Percentiles rank a stretch among this genome's conserved stretches.
phyloP scores from a whole-genome alignment of 2,329 filamentous ascomycete species.

The Neonectria coccinea region DNA sequence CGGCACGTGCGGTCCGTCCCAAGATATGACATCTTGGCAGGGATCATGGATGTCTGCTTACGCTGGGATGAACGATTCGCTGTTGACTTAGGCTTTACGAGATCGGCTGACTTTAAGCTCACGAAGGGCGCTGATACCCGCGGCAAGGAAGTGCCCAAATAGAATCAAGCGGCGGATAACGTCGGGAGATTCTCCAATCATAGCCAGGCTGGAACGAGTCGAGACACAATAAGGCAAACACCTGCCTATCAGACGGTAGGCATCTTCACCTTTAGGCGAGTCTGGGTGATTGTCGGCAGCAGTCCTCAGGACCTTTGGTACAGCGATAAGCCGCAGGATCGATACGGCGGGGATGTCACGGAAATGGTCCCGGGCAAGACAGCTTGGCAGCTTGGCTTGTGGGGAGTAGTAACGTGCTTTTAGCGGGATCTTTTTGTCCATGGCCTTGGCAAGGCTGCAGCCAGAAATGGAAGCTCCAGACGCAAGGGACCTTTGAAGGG shows the following conservation, averaged over 20 bases:
- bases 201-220: background rate
- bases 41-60: background rate
- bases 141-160: background rate
- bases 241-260: background rate
- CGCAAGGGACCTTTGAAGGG: constrained; percentile 22
- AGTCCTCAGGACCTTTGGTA: background rate
- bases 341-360: constrained; percentile 6
- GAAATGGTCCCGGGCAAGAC: background rate
- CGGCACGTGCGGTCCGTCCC: background rate
- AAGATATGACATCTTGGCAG: background rate
- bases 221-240: background rate
- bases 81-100: background rate
- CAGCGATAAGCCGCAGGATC: background rate
- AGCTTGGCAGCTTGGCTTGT: background rate
- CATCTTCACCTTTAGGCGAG: background rate
- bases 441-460: background rate
- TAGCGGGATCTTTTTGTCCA: constrained; percentile 10
- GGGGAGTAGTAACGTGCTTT: constrained; percentile 3
- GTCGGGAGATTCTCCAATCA: background rate
- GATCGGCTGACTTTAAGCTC: background rate
- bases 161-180: background rate
- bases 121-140: background rate
- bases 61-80: background rate
- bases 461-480: constrained; percentile 23
- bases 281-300: background rate